Conservation (phyloP, 2,329 filamentous ascomycete genomes). For the Aspergillus fijiensis region DNA sequence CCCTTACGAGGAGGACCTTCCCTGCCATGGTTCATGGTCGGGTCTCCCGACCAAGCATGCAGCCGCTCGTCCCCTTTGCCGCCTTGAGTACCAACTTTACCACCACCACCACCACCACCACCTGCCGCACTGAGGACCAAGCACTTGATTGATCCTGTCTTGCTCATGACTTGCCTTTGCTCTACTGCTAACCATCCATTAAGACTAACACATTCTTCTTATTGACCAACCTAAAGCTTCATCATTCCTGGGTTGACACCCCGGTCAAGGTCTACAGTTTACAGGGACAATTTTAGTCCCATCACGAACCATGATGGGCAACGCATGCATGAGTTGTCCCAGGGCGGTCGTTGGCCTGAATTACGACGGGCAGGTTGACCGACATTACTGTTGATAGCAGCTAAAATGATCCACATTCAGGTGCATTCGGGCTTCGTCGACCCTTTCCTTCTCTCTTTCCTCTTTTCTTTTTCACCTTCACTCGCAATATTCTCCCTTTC, state of each 20-base stretch:
- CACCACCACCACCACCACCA: conserved; percentile 2
- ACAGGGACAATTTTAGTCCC: neutral
- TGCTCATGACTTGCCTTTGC: conserved; percentile 13
- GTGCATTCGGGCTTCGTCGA: conserved; percentile 1
- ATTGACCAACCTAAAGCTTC: neutral
- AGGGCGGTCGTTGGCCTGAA: conserved; percentile 1
- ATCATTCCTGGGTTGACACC: neutral
- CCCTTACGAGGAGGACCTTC: neutral
- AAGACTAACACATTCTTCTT: neutral
- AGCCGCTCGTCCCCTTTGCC: conserved; percentile 5
- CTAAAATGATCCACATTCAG: conserved; percentile 7
- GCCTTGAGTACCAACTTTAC: conserved; percentile 7
- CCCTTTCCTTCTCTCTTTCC: neutral
- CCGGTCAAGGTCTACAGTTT: neutral
- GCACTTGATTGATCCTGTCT: neutral
- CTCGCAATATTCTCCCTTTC: neutral
- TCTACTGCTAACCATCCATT: conserved; percentile 7
- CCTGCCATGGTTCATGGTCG: neutral
- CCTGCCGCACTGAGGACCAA: neutral
- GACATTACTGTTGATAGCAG: neutral
- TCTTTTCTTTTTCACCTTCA: conserved; percentile 1
- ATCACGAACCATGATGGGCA: conserved; percentile 2
- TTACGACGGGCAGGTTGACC: conserved; percentile 4
- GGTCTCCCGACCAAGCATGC: conserved; percentile 3
- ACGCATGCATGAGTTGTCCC: conserved; percentile 6